Evolutionary conservation across 176 grass and related monocot genomes (phyloP), one percentile per base, ranked within the genome.

Genomic region (Urochloa ruziziensis): DNA sequence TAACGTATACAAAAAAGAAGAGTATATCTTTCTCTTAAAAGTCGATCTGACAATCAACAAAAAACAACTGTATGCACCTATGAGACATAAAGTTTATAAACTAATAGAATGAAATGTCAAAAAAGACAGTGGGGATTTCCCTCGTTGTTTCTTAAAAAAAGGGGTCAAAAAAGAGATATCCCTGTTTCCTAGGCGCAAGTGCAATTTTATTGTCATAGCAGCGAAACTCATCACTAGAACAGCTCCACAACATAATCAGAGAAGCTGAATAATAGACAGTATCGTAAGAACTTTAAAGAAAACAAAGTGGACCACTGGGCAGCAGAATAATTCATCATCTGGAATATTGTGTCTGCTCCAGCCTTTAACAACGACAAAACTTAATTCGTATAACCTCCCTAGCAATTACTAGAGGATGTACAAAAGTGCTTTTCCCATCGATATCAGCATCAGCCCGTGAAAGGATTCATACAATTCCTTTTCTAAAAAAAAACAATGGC

Each of bases 291-390:
- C n/a, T n/a, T n/a, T n/a, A n/a, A n/a, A n/a, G n/a, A n/a, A n/a
- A n/a, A n/a, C n/a, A n/a, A n/a, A n/a, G n/a, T 74, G 48, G 32
- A 82, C 6, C 48, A 7, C 52, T 16, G 52, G 23, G 23, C 6
- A 51, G 19, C 16, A 23, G n/a, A 29, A 52, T 63, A 34, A 61
- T 87, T 82, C 85, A 74, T 81, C 58, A 82, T 81, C 49, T 11
- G 49, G 69, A 81, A 82, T 46, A 82, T 87, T 87, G 36, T 78
- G 78, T 85, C 74, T 47, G 83, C 83, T 43, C 82, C 82, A 84
- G 73, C 83, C 83, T 77, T 77, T 49, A 81, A 33, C 15, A 87
- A n/a, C n/a, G n/a, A n/a, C n/a, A n/a, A n/a, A n/a, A n/a, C n/a
- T n/a, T n/a, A n/a, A n/a, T n/a, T n/a, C 10, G 85, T 87, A 65